Base-by-base conservation (phyloP, 2,329 filamentous ascomycete genomes). In the Cladorrhinum sp. region DNA sequence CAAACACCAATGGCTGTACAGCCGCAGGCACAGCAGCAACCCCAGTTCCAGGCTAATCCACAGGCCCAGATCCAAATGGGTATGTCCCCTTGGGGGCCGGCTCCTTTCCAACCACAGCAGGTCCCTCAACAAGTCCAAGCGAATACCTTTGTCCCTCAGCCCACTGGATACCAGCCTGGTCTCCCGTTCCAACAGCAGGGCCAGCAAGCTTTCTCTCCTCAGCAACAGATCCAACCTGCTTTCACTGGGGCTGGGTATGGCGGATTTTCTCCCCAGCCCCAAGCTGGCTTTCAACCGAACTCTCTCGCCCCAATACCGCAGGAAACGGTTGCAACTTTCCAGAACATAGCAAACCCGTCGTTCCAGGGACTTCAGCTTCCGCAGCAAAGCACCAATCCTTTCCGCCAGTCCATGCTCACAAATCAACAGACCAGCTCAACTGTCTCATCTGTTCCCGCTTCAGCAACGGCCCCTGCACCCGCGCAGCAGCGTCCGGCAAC, bases 391-490 rank as follows among this genome's bases (percentile, higher is more conserved):
- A 96, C 92, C 7, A 99, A 99, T 72, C 95, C 95, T 0, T 99
- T 99, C 84, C 85, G 95, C 48, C 89, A 92, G 71, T 97, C 93
- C 1, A 93, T 93, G 87, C 79, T 96, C 77, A 81, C 82, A 78
- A 77, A 73, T 62, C 79, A 82, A 69, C 78, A 80, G 67, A 75
- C 77, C 20, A 63, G 63, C 48, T 60, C 62, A 6, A 60, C 66
- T 13, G 65, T 66, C 22, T 49, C 62, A 1, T 49, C 67, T 2
- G 38, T 56, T 2, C 25, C 62, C 12, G 48, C 50, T 2, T 29
- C 57, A 2, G 24, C 53, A 20, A 49, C 54, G 38, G 27, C 63
- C 50, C 23, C 59, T 50, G 24, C 41, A 20, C 41, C 62, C n/a
- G 57, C 55, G 22, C 63, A 65, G 50, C 68, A 62, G 13, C 81